phyloP scores from a whole-genome alignment of 1,284 basidiomycete species.

The Inonotus obliquus region DNA sequence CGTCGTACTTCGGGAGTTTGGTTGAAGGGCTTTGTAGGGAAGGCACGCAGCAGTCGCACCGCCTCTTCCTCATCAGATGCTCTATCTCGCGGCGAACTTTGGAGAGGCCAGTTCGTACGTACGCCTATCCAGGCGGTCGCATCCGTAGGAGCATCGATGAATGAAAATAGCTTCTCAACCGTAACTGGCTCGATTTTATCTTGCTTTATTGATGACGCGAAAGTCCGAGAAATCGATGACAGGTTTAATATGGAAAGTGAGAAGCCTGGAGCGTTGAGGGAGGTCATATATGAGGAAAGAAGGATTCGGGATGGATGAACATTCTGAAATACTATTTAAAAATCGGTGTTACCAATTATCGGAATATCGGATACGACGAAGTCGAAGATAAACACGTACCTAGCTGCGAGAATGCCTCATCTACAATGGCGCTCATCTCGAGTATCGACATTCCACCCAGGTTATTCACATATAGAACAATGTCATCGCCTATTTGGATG shows the following conservation, averaged over 20 bases:
- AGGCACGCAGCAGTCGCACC: neutral
- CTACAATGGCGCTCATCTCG: conserved; percentile 46
- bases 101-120: conserved; percentile 19
- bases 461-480: conserved; percentile 49
- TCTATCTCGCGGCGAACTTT: neutral
- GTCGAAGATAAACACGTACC: conserved; percentile 33
- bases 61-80: conserved; percentile 13
- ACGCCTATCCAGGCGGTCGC: conserved; percentile 37
- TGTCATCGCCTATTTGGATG: conserved; percentile 26
- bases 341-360: neutral
- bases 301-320: conserved; percentile 13
- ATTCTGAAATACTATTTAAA: neutral
- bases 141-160: conserved; percentile 37
- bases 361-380: neutral
- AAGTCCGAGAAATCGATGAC: neutral
- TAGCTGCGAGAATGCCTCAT: conserved; percentile 38
- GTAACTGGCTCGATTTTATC: conserved; percentile 21
- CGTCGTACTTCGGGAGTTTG: neutral
- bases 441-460: conserved; percentile 50
- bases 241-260: conserved; percentile 38
- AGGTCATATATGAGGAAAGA: conserved; percentile 39
- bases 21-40: neutral
- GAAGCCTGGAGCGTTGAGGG: conserved; percentile 42
- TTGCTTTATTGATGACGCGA: neutral
- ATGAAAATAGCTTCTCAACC: conserved; percentile 27